Evolutionary conservation across 1,284 basidiomycete species (phyloP).

Genomic region (Rhizoctonia solani): DNA sequence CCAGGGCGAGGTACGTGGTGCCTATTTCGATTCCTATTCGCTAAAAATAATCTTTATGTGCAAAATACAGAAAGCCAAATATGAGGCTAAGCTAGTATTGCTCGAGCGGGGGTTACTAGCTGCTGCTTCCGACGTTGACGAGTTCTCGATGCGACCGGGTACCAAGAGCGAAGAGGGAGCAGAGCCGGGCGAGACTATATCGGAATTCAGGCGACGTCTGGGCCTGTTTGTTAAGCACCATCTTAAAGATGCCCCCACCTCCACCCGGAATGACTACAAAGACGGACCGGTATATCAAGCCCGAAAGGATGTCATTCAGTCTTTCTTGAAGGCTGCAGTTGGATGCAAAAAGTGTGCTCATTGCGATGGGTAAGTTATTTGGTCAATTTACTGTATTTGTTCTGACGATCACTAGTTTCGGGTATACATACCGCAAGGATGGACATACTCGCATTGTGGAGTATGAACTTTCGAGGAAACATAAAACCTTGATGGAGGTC

Average conservation of each 20-base stretch:
- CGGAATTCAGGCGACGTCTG: constrained; percentile 70
- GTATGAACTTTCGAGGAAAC: constrained; percentile 82
- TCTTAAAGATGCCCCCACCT: constrained; percentile 60
- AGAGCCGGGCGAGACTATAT: constrained; percentile 57
- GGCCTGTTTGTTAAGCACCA: constrained; percentile 73
- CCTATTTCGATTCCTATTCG: background rate
- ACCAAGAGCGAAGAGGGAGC: constrained; percentile 47
- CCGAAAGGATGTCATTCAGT: constrained; percentile 79
- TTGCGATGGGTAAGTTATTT: constrained; percentile 76
- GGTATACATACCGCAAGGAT: constrained; percentile 91
- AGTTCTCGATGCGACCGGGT: constrained; percentile 48
- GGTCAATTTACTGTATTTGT: background rate
- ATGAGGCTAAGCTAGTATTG: constrained; percentile 84
- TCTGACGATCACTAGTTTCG: constrained; percentile 58
- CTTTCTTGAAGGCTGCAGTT: constrained; percentile 77
- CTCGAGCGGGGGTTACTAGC: constrained; percentile 89
- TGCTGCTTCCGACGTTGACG: constrained; percentile 77
- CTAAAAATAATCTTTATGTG: background rate
- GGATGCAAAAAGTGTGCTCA: constrained; percentile 67
- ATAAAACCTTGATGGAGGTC: constrained; percentile 67
- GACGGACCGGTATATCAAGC: constrained; percentile 86
- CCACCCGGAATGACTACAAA: constrained; percentile 84
- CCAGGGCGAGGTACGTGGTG: constrained; percentile 67
- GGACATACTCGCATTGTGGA: constrained; percentile 94
- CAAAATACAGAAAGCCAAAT: constrained; percentile 69